Percentiles rank a stretch among this genome's conserved stretches.
Evolutionary conservation across 306 rosid species (phyloP).

Genomic region (Phaseolus lunatus): DNA sequence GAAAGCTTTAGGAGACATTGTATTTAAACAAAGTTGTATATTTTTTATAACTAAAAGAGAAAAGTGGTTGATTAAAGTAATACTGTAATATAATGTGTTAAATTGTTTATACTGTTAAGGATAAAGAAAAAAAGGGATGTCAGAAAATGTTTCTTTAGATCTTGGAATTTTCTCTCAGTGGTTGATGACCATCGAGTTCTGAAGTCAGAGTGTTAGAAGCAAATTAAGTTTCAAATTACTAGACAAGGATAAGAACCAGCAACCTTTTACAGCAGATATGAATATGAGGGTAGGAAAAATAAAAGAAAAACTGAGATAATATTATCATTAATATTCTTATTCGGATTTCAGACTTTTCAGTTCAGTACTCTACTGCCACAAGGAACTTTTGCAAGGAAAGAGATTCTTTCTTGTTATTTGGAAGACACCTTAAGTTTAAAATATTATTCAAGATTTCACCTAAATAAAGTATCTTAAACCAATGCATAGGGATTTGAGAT

Average conservation of each 20-base stretch:
- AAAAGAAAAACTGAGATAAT: not conserved
- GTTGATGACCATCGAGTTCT: not conserved
- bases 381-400: not conserved
- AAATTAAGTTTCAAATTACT: not conserved
- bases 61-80: not conserved
- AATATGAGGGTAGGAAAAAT: not conserved
- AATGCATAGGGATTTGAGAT: conserved; percentile 18
- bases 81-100: not conserved
- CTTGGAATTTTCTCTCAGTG: not conserved
- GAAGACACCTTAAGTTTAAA: not conserved
- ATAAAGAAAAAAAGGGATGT: not conserved
- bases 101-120: not conserved
- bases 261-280: not conserved
- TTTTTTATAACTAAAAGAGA: not conserved
- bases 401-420: conserved; percentile 2
- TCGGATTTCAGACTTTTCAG: not conserved
- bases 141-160: not conserved
- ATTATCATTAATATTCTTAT: not conserved
- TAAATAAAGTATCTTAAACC: not conserved
- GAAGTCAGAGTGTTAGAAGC: no score
- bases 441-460: not conserved
- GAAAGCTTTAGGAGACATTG: not conserved
- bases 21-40: not conserved
- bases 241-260: not conserved
- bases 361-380: not conserved